These are phyloP conservation scores for Wickerhamiella dianesei DNA, from an alignment of 805 yeast genomes.

Conservation along the genomic window DNA sequence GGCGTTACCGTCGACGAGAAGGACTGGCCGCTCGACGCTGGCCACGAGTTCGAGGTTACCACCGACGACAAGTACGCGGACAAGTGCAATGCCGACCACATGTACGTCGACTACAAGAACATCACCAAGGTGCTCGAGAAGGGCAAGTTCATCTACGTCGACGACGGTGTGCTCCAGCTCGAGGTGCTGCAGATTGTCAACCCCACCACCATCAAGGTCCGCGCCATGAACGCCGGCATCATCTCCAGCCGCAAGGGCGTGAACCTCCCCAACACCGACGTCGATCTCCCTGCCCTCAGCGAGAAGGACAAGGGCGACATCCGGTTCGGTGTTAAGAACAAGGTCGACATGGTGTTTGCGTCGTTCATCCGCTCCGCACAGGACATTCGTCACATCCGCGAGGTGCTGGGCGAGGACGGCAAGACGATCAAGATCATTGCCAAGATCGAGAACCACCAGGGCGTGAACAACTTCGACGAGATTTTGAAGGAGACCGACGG, in stretches of 20 bases:
- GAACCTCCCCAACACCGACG: constrained; percentile 97
- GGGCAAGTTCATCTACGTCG: constrained; percentile 88
- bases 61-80: constrained; percentile 71
- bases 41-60: constrained; percentile 85
- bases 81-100: constrained; percentile 60
- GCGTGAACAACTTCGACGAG: constrained; percentile 98
- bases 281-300: constrained; percentile 93
- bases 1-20: constrained; percentile 74
- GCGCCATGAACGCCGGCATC: constrained; percentile 86
- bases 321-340: constrained; percentile 90
- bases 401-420: constrained; percentile 94
- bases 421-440: constrained; percentile 90
- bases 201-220: constrained; percentile 68
- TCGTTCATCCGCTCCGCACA: constrained; percentile 92
- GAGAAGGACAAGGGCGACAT: constrained; percentile 93
- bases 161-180: constrained; percentile 95
- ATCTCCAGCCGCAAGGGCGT: constrained; percentile 98
- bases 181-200: constrained; percentile 78
- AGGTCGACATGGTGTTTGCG: constrained; percentile 97
- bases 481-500: constrained; percentile 92
- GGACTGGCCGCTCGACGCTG: constrained; percentile 72
- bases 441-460: constrained; percentile 98
- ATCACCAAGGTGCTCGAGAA: constrained; percentile 81
- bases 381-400: constrained; percentile 81
- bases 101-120: constrained; percentile 91